Conservation (phyloP, 2,329 filamentous ascomycete species). For the Pyrenochaeta sp. region DNA sequence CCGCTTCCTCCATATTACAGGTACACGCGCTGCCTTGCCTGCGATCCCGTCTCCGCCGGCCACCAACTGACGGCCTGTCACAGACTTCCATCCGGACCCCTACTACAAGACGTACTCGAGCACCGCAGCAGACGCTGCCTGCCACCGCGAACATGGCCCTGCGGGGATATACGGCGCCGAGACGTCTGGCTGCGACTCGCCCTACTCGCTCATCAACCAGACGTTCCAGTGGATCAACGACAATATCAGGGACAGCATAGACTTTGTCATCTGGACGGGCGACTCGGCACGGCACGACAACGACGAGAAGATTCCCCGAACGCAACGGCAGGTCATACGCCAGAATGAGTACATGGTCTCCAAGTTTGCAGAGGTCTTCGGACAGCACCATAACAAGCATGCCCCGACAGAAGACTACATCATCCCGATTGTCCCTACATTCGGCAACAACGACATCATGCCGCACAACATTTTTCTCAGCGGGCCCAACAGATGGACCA, state of each 20-base stretch:
- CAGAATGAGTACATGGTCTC: conserved; percentile 78
- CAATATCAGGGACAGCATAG: conserved; percentile 78
- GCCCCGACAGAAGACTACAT: conserved; percentile 62
- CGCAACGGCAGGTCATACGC: conserved; percentile 74
- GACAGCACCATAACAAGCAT: conserved; percentile 53
- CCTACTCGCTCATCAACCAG: conserved; percentile 79
- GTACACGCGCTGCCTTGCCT: conserved; percentile 54
- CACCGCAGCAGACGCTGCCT: conserved; percentile 71
- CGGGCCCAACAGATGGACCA: conserved; percentile 88
- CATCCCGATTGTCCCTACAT: conserved; percentile 85
- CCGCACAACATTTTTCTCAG: conserved; percentile 91
- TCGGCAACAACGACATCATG: conserved; percentile 97
- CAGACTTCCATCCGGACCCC: conserved; percentile 91
- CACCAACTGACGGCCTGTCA: conserved; percentile 8
- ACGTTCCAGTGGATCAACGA: conserved; percentile 88
- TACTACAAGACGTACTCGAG: conserved; percentile 84
- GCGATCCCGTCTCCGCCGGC: not conserved
- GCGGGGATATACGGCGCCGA: conserved; percentile 86
- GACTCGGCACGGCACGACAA: conserved; percentile 90
- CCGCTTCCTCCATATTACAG: conserved; percentile 87
- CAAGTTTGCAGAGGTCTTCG: conserved; percentile 79
- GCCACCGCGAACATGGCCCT: conserved; percentile 78
- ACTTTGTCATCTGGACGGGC: conserved; percentile 93
- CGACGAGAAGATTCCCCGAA: conserved; percentile 81
- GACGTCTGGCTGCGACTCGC: conserved; percentile 87